Percentiles rank a stretch among this genome's conserved stretches.
These are phyloP conservation scores for Rhodofomes roseus DNA, from an alignment of 1,284 basidiomycete genomes.

Conservation along the genomic window DNA sequence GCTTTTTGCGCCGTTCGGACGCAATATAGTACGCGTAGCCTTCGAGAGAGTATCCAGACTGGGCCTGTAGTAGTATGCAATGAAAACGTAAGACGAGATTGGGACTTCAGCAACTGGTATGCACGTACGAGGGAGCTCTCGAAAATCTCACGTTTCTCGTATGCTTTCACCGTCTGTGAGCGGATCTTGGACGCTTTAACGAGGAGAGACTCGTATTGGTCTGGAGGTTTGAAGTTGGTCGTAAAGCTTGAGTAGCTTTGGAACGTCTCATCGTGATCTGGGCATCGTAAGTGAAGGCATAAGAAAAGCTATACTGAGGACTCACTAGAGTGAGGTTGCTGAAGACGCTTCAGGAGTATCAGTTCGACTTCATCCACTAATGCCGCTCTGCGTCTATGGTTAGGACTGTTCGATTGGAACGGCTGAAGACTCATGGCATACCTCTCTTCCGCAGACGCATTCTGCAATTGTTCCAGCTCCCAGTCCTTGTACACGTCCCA, in stretches of 20 bases:
- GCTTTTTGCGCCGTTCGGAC: slow-evolving; percentile 59
- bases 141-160: slow-evolving; percentile 55
- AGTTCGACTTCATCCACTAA: slow-evolving; percentile 45
- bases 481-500: slow-evolving; percentile 77
- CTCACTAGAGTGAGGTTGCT: slow-evolving; percentile 69
- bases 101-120: not conserved
- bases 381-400: slow-evolving; percentile 26
- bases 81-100: not conserved
- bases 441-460: slow-evolving; percentile 43
- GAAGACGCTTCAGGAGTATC: slow-evolving; percentile 53
- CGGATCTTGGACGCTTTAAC: slow-evolving; percentile 73
- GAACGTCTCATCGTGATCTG: slow-evolving; percentile 74
- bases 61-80: slow-evolving; percentile 28
- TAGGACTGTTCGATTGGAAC: not conserved
- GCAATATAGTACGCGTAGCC: slow-evolving; percentile 62
- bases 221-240: slow-evolving; percentile 66
- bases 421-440: slow-evolving; percentile 23
- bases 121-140: slow-evolving; percentile 56
- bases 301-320: slow-evolving; percentile 3
- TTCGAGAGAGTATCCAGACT: slow-evolving; percentile 49
- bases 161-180: slow-evolving; percentile 54
- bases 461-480: slow-evolving; percentile 63
- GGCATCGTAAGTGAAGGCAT: not conserved
- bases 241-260: slow-evolving; percentile 86
- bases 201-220: slow-evolving; percentile 74